These are phyloP conservation scores for Geotrichum klebahnii DNA, from an alignment of 1,139 yeast genomes.

Conservation along the genomic window DNA sequence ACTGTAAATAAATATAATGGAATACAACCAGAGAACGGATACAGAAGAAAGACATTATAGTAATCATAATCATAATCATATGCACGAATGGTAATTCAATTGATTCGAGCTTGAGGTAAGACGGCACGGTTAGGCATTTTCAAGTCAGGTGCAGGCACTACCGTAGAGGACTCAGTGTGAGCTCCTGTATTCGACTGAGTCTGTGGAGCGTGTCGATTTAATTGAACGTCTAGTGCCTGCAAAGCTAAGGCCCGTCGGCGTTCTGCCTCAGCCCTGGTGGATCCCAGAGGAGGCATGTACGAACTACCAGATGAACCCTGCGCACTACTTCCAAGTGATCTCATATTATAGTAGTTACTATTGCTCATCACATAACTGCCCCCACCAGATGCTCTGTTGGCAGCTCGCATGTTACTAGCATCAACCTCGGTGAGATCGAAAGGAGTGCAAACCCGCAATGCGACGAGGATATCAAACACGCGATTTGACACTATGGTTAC, in stretches of 20 bases:
- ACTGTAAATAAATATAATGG: too few relatives aligned
- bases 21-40: neutral
- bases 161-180: neutral
- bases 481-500: slow-evolving; percentile 53
- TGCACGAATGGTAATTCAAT: slow-evolving; percentile 2
- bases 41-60: neutral
- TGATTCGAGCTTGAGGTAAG: slow-evolving; percentile 17
- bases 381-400: slow-evolving; percentile 17
- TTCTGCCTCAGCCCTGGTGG: slow-evolving; percentile 54
- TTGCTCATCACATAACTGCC: slow-evolving; percentile 20
- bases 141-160: slow-evolving; percentile 6
- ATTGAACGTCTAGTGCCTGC: slow-evolving; percentile 56
- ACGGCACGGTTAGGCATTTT: slow-evolving; percentile 19
- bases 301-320: neutral
- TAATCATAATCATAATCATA: slow-evolving; percentile 1
- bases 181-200: neutral
- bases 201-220: neutral
- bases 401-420: slow-evolving; percentile 65
- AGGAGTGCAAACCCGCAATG: slow-evolving; percentile 56
- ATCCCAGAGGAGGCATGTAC: slow-evolving; percentile 3
- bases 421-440: slow-evolving; percentile 69
- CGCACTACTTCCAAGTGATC: neutral
- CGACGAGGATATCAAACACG: slow-evolving; percentile 50
- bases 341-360: slow-evolving; percentile 10
- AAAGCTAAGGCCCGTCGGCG: slow-evolving; percentile 83